Base-by-base conservation (phyloP, 2,329 filamentous ascomycete genomes). In the Hypoxylon sp. region DNA sequence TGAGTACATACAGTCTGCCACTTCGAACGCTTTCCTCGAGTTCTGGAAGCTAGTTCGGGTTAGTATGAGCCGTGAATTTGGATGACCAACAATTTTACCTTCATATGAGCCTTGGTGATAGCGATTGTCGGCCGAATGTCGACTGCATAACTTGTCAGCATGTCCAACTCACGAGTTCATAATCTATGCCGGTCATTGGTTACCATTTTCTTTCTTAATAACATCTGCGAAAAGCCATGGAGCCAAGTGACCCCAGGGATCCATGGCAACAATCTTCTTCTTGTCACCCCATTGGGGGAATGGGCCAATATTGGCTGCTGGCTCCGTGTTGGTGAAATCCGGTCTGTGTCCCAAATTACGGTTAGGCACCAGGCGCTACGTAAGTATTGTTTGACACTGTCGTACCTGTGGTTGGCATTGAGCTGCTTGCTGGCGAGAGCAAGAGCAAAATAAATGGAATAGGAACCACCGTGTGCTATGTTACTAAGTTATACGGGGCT, bases 251-350 rank as follows among this genome's bases (percentile, higher is more conserved):
- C 96, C 95, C 79, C 91, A 93, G 0, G 95, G 95, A 77, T 98
- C 96, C 93, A 99, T 97, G 17, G 95, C 93, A 13, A 98, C 95
- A 69, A 99, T 98, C 84, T 98, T 98, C 80, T 93, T 93, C 75
- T 87, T 88, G 77, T 97, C 93, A 25, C 87, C 88, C 95, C 95
- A 99, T 81, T 96, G 89, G 6, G 93, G 90, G 74, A 97, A 97
- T 6, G 93, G 94, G 0, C 94, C 94, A 76, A 98, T 93, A 58
- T 91, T 88, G 21, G 89, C 93, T n/a, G 94, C 94, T 11, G 96
- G 96, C 79, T 98, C 93, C 9, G 94, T 97, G 79, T 98, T 93
- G 68, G 90, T 89, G 72, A 86, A 89, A 71, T 89, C 86, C n/a
- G 87, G 87, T 51, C 85, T 86, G 55, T 41, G 38, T 50, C 17